These are phyloP conservation scores for Penicillium vulpinum DNA, from an alignment of 2,329 filamentous ascomycete genomes.

Conservation along the genomic window DNA sequence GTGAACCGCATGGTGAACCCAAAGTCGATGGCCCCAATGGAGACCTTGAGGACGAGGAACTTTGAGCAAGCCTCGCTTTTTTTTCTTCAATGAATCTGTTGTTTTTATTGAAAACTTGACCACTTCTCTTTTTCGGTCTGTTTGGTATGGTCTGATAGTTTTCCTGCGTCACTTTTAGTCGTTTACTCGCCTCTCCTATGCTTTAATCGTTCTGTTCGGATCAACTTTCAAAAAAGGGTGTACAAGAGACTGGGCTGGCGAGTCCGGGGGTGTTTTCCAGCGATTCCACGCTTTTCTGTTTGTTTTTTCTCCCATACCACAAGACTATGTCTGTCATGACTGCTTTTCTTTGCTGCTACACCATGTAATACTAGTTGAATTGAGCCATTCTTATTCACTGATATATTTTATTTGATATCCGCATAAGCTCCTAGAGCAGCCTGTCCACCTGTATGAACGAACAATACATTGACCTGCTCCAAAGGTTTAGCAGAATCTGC, in stretches of 20 bases:
- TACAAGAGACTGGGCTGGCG: constrained; percentile 22
- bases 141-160: constrained; percentile 9
- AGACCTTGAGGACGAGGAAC: constrained; percentile 1
- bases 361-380: constrained; percentile 34
- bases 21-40: neutral
- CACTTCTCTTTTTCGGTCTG: constrained; percentile 4
- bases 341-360: constrained; percentile 18
- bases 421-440: constrained; percentile 36
- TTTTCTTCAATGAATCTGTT: constrained; percentile 6
- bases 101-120: constrained; percentile 15
- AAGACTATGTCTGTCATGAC: constrained; percentile 25
- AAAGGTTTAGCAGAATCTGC: constrained; percentile 11
- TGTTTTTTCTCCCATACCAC: constrained; percentile 16
- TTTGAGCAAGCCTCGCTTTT: neutral
- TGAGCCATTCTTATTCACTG: constrained; percentile 15
- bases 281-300: constrained; percentile 13
- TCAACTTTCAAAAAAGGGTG: constrained; percentile 21
- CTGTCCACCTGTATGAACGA: constrained; percentile 42
- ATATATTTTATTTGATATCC: constrained; percentile 1
- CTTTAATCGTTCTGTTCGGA: constrained; percentile 5
- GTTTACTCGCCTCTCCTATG: constrained; percentile 12
- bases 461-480: constrained; percentile 33
- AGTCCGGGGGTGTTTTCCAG: constrained; percentile 21
- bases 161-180: constrained; percentile 6
- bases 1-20: constrained; percentile 15